Percentiles rank a stretch among this genome's conserved stretches.
Conservation (phyloP, 2,329 filamentous ascomycete genomes). For the Reticulascus tulasneorum region DNA sequence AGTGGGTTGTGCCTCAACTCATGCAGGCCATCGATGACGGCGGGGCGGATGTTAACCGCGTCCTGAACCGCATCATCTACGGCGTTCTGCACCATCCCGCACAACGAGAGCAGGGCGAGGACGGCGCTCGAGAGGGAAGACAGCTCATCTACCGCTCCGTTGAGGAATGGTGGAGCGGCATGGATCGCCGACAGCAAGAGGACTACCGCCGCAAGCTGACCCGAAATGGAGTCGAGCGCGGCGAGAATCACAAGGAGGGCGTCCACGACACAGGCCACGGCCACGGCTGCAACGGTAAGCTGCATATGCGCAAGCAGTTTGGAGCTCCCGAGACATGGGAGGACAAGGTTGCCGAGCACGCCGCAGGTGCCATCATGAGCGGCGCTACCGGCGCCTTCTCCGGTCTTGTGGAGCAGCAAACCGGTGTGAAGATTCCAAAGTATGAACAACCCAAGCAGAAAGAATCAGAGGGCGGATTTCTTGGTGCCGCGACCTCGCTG, state of each 20-base stretch:
- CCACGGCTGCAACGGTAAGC: slow-evolving; percentile 75
- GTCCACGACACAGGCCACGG: slow-evolving; percentile 80
- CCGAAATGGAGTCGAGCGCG: slow-evolving; percentile 70
- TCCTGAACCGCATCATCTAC: slow-evolving; percentile 71
- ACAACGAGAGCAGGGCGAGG: slow-evolving; percentile 64
- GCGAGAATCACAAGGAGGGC: slow-evolving; percentile 82
- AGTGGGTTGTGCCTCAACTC: slow-evolving; percentile 84
- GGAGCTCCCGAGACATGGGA: slow-evolving; percentile 44
- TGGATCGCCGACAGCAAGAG: slow-evolving; percentile 58
- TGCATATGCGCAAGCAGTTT: slow-evolving; percentile 71
- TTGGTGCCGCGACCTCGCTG: slow-evolving; percentile 63
- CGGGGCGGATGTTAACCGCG: slow-evolving; percentile 61
- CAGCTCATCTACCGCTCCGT: slow-evolving; percentile 75
- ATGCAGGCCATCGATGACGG: slow-evolving; percentile 87
- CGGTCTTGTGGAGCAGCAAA: slow-evolving; percentile 40
- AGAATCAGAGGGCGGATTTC: slow-evolving; percentile 51
- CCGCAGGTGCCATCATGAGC: slow-evolving; percentile 53
- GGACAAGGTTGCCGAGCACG: slow-evolving; percentile 53
- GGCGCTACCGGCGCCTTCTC: slow-evolving; percentile 53
- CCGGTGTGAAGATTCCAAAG: slow-evolving; percentile 36
- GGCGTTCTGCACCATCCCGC: slow-evolving; percentile 89
- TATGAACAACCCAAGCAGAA: slow-evolving; percentile 23
- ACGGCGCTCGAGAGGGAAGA: slow-evolving; percentile 70
- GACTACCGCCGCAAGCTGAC: slow-evolving; percentile 72
- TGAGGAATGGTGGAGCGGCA: slow-evolving; percentile 74